Evolutionary conservation across 23 red algal genomes (phyloP).

Genomic region (Gracilaria domingensis): DNA sequence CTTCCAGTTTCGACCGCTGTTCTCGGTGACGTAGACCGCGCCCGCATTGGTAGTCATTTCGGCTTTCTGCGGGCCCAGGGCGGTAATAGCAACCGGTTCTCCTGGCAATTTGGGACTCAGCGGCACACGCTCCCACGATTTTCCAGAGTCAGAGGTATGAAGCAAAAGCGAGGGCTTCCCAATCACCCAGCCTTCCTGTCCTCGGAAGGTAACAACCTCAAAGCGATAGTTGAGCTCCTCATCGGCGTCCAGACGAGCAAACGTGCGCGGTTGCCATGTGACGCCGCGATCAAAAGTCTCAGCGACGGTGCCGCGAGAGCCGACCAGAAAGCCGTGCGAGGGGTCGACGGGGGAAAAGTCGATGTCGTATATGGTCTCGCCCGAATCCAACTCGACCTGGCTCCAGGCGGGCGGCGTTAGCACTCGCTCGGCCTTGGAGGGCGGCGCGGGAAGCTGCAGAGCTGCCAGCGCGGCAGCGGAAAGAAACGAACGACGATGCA

Average conservation of each 20-base stretch:
- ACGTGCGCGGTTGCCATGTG: conserved; percentile 87
- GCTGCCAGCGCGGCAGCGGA: conserved; percentile 46
- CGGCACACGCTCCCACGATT: conserved; percentile 92
- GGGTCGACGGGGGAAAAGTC: conserved; percentile 75
- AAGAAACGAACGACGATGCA: conserved; percentile 51
- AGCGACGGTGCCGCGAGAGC: conserved; percentile 86
- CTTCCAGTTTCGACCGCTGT: conserved; percentile 96
- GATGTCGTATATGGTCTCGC: conserved; percentile 81
- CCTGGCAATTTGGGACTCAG: conserved; percentile 94
- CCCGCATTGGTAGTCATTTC: conserved; percentile 97
- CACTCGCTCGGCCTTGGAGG: conserved; percentile 24
- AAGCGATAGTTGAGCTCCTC: conserved; percentile 99
- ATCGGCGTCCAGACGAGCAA: conserved; percentile 82
- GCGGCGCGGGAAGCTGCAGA: not conserved
- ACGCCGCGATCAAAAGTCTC: conserved; percentile 90
- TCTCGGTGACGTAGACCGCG: conserved; percentile 92
- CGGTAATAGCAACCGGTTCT: conserved; percentile 90
- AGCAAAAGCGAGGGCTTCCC: conserved; percentile 94
- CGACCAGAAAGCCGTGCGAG: conserved; percentile 92
- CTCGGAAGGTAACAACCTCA: conserved; percentile 80
- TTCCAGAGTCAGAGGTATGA: conserved; percentile 83
- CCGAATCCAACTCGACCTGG: conserved; percentile 49
- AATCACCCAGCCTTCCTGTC: conserved; percentile 96
- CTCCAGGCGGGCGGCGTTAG: conserved; percentile 62
- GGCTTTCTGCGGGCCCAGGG: conserved; percentile 75